Percentiles rank a stretch among this genome's conserved stretches.
Conservation (phyloP, 2,329 filamentous ascomycete genomes). For the Botrytis fragariae region DNA sequence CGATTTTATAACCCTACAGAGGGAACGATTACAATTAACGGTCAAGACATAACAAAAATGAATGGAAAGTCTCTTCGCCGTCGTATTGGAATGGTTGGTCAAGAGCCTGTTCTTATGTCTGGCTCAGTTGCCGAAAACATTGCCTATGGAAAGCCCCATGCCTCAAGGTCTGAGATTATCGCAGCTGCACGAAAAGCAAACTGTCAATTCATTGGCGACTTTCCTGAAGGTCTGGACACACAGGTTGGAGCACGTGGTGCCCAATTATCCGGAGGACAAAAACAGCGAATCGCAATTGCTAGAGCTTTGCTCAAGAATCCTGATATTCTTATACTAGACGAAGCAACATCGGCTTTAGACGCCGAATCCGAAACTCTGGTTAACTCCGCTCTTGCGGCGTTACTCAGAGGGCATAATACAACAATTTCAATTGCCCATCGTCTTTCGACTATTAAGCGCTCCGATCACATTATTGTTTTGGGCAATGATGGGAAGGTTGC, state of each 20-base stretch:
- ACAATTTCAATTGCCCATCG: slow-evolving; percentile 98
- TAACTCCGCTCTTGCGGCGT: slow-evolving; percentile 78
- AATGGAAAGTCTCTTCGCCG: slow-evolving; percentile 91
- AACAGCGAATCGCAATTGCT: slow-evolving; percentile 96
- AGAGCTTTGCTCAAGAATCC: slow-evolving; percentile 92
- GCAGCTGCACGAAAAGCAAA: slow-evolving; percentile 88
- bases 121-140: slow-evolving; percentile 87
- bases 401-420: slow-evolving; percentile 85
- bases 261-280: slow-evolving; percentile 92
- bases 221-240: slow-evolving; percentile 93
- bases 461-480: slow-evolving; percentile 90
- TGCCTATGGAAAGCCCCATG: slow-evolving; percentile 79
- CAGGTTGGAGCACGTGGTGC: slow-evolving; percentile 89
- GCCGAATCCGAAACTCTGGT: slow-evolving; percentile 96
- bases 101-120: slow-evolving; percentile 91
- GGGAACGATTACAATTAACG: slow-evolving; percentile 79
- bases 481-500: slow-evolving; percentile 83
- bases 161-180: slow-evolving; percentile 77
- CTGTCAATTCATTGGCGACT: slow-evolving; percentile 94
- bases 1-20: slow-evolving; percentile 84
- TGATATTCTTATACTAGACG: slow-evolving; percentile 94
- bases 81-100: slow-evolving; percentile 90
- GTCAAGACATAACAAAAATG: slow-evolving; percentile 77
- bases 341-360: slow-evolving; percentile 92
- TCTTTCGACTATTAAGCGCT: slow-evolving; percentile 92